phyloP scores from a whole-genome alignment of 2,329 filamentous ascomycete genomes.

The Fusarium sp. region DNA sequence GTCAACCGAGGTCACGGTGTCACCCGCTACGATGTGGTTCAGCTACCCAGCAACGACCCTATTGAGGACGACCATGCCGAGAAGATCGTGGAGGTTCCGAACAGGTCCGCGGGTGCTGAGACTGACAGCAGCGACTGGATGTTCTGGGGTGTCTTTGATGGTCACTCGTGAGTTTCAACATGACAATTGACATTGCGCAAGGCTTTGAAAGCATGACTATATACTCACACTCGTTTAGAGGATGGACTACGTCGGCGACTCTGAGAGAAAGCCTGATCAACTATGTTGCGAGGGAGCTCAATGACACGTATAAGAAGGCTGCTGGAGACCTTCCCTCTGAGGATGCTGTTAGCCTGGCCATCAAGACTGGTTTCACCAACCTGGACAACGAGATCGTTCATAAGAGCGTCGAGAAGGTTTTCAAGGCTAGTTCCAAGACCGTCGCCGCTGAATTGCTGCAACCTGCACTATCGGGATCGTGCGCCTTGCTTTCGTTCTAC shows the following conservation, averaged over 20 bases:
- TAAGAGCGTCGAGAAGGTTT: conserved; percentile 90
- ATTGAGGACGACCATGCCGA: conserved; percentile 99
- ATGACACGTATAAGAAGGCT: conserved; percentile 86
- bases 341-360: conserved; percentile 87
- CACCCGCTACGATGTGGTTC: conserved; percentile 92
- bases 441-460: conserved; percentile 91
- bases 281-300: conserved; percentile 92
- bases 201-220: background rate
- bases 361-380: conserved; percentile 90
- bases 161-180: conserved; percentile 78
- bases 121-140: conserved; percentile 88
- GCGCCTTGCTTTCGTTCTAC: conserved; percentile 95
- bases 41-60: conserved; percentile 95
- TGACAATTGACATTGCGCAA: background rate
- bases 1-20: conserved; percentile 92
- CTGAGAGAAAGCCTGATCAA: conserved; percentile 91
- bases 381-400: conserved; percentile 96
- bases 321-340: conserved; percentile 73
- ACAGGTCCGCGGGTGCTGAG: conserved; percentile 57
- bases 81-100: conserved; percentile 93
- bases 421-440: conserved; percentile 89
- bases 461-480: conserved; percentile 95
- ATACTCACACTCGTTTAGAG: conserved; percentile 62
- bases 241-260: conserved; percentile 98
- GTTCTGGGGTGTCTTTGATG: conserved; percentile 99